A percentile compares a stretch with the other conserved stretches of the same genome.
Evolutionary conservation across 192 early-diverging fungal species (phyloP).

Genomic region (Backusella sp.): DNA sequence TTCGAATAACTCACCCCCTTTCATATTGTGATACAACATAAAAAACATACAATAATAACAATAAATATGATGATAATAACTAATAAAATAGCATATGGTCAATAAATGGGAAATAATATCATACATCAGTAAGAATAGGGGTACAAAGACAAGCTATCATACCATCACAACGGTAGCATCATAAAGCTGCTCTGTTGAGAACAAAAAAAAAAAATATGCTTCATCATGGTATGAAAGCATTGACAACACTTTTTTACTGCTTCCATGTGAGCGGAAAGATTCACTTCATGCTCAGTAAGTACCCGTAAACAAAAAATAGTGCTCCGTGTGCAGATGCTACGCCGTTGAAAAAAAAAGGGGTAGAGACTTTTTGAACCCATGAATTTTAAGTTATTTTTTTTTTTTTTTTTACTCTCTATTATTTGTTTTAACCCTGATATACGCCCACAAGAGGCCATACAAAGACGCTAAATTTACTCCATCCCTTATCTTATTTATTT

Average conservation of each 20-base stretch:
- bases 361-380: neutral
- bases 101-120: neutral
- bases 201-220: neutral
- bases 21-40: constrained; percentile 1
- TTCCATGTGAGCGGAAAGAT: neutral
- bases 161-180: too few relatives aligned
- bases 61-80: neutral
- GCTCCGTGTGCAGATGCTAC: neutral
- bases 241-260: constrained; percentile 5
- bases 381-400: neutral
- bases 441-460: neutral
- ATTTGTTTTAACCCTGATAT: constrained; percentile 3
- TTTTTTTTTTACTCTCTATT: neutral
- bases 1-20: neutral
- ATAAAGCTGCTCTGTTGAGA: neutral
- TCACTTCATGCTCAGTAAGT: neutral
- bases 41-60: neutral
- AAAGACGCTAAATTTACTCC: constrained; percentile 1
- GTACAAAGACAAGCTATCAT: too few relatives aligned
- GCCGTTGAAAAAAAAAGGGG: neutral
- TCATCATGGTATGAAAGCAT: neutral
- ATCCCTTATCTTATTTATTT: constrained; percentile 5
- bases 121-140: neutral
- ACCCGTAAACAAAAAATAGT: neutral
- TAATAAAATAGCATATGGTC: neutral